A percentile compares a stretch with the other conserved stretches of the same genome.
These are phyloP conservation scores for Pseudogymnoascus sp. DNA, from an alignment of 2,329 filamentous ascomycete species.

Conservation along the genomic window DNA sequence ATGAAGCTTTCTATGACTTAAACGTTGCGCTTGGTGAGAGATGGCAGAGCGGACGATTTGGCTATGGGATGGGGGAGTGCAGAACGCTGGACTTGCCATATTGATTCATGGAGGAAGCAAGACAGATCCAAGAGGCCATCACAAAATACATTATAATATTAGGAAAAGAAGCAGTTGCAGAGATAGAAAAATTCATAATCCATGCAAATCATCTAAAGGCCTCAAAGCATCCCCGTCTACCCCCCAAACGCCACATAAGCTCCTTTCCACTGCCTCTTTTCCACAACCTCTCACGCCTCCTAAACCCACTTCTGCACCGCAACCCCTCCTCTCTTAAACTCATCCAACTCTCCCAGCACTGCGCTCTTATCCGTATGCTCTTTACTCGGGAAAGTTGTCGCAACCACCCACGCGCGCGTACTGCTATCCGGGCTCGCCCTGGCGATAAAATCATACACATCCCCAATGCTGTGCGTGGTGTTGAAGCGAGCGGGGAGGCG, in stretches of 20 bases:
- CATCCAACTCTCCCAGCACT: slow-evolving; percentile 51
- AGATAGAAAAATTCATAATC: neutral
- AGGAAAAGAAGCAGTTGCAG: neutral
- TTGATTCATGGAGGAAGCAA: too few species aligned
- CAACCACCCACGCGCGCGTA: slow-evolving; percentile 62
- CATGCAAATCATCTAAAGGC: slow-evolving; percentile 1
- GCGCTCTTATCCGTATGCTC: slow-evolving; percentile 63
- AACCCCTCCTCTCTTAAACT: slow-evolving; percentile 60
- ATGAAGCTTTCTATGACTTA: too few species aligned
- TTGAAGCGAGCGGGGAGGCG: slow-evolving; percentile 76
- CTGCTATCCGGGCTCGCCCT: slow-evolving; percentile 52
- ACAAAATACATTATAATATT: too few species aligned
- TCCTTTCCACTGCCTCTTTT: neutral
- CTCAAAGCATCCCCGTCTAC: slow-evolving; percentile 3
- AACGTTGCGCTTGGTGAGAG: too few species aligned
- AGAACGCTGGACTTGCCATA: too few species aligned
- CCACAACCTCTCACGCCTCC: neutral
- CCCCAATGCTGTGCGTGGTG: slow-evolving; percentile 66
- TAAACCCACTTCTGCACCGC: slow-evolving; percentile 51
- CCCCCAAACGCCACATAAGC: slow-evolving; percentile 1
- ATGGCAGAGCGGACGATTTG: too few species aligned
- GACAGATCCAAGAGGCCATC: too few species aligned
- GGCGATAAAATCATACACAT: slow-evolving; percentile 69
- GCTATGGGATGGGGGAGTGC: too few species aligned
- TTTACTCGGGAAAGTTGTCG: slow-evolving; percentile 78